Evolutionary conservation across 768 basidiomycete species (phyloP), one percentile per base, ranked within the genome.

Genomic region (Mycena albidolilacea): DNA sequence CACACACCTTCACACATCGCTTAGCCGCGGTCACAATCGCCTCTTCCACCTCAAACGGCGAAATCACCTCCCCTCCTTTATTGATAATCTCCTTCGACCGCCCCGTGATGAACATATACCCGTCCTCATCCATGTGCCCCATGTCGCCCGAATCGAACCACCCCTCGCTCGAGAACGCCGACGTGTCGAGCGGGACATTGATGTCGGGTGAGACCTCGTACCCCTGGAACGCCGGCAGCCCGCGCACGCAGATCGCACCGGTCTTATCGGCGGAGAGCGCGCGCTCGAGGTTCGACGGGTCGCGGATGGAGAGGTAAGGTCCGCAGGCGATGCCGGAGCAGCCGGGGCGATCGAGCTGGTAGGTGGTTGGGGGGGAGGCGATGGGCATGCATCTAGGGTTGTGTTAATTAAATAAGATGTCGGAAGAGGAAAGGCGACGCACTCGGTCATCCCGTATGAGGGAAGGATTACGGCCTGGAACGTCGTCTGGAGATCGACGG

Each of bases 31-130:
- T 82, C 50, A 82, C 77, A 46, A 91, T 80, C 10, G 90, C 90
- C 69, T 89, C 87, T 80, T 91, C 90, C 30, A 91, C 81, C 79
- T 91, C 90, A 69, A 90, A 87, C 1, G 90, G 90, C 7, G 87
- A 88, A 52, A 90, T 86, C 62, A 90, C 89, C 80, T 91, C 89
- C 9, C 90, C 90, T 12, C 89, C 90, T 72, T 87, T 86, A 75
- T 87, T 87, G 73, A 89, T 89, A 71, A 90, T 87, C 80, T 91
- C 90, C 78, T 91, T 91, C 17, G 89, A 84, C n/a, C 89, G 84
- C 17, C 89, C 90, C 0, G 89, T 90, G 73, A 91, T 85, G 67
- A 84, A 85, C 7, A 90, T 75, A 71, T 85, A 85, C 78, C 84
- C 89, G 65, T 88, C 87, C 19, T 64, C 69, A 78, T 88, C 87